Percentiles rank a stretch among this genome's conserved stretches.
Conservation (phyloP, 176 grass and related monocot species). For the Eragrostis nindensis region DNA sequence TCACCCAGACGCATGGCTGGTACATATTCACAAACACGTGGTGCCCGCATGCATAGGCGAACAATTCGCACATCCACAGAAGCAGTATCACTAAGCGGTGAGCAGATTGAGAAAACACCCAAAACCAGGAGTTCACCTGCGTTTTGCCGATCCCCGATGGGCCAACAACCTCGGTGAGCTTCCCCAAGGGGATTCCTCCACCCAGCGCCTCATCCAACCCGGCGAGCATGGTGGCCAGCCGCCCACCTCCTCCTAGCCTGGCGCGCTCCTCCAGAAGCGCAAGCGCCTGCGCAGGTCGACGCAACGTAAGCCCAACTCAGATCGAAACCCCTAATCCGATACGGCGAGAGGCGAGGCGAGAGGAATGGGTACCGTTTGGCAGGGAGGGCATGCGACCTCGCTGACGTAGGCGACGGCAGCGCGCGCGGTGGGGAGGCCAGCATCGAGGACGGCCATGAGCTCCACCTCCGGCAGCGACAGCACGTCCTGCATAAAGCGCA, state of each 20-base stretch:
- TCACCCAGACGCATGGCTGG: background rate
- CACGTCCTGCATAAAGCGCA: constrained; percentile 55
- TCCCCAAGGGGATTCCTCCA: constrained; percentile 74
- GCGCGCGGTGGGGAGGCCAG: constrained; percentile 53
- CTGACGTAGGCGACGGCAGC: constrained; percentile 67
- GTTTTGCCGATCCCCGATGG: constrained; percentile 95
- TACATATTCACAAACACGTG: constrained; percentile 30
- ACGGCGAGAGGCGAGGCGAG: background rate
- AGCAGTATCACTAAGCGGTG: background rate
- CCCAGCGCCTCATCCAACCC: constrained; percentile 79
- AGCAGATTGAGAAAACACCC: background rate
- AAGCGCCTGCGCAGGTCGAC: constrained; percentile 41
- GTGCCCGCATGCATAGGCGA: background rate
- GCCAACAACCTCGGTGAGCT: constrained; percentile 87
- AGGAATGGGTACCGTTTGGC: constrained; percentile 58
- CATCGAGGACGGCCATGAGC: constrained; percentile 72
- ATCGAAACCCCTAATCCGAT: background rate
- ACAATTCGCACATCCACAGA: background rate
- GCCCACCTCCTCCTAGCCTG: constrained; percentile 45
- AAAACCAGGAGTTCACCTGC: constrained; percentile 52
- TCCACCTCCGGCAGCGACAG: constrained; percentile 90
- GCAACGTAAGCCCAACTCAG: background rate
- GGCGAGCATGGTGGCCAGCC: constrained; percentile 66
- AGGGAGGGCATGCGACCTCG: constrained; percentile 80
- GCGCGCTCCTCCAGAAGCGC: constrained; percentile 48